These are phyloP conservation scores for Aspergillus asperescens DNA, from an alignment of 495 filamentous ascomycete genomes.

Conservation along the genomic window DNA sequence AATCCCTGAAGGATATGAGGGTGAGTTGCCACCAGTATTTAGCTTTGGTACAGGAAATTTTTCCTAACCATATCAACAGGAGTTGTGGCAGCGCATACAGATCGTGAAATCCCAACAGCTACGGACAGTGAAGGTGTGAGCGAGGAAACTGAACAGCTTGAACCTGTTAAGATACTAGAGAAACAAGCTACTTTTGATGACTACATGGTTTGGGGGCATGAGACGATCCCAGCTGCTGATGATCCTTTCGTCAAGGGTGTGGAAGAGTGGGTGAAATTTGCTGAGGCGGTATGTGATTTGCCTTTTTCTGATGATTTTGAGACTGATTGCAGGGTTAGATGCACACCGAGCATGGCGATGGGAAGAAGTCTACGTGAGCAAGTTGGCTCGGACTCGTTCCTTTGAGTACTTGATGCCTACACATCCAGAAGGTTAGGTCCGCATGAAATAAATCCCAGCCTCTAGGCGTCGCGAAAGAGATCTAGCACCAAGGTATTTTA, in stretches of 20 bases:
- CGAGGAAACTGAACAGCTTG: constrained; percentile 33
- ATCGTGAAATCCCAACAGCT: constrained; percentile 22
- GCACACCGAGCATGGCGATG: constrained; percentile 21
- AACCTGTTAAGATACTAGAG: constrained; percentile 55
- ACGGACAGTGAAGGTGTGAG: constrained; percentile 34
- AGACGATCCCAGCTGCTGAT: constrained; percentile 60
- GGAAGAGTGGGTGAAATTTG: constrained; percentile 80
- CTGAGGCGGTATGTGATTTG: constrained; percentile 50
- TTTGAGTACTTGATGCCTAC: not conserved
- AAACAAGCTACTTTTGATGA: constrained; percentile 67
- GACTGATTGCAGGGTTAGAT: constrained; percentile 25
- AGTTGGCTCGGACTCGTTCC: not conserved
- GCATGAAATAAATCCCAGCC: not conserved
- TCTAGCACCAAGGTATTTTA: not conserved
- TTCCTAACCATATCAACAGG: constrained; percentile 23
- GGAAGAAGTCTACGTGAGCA: constrained; percentile 15
- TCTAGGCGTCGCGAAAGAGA: not conserved
- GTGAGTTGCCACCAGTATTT: constrained; percentile 29
- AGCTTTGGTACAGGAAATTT: not conserved
- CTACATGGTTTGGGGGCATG: constrained; percentile 80
- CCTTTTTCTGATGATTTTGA: not conserved
- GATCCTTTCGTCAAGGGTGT: constrained; percentile 64
- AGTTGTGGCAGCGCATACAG: constrained; percentile 37
- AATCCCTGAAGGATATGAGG: constrained; percentile 72
- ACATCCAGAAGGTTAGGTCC: not conserved